Conservation (phyloP, 1,284 basidiomycete species). For the Boletus subluridellus region DNA sequence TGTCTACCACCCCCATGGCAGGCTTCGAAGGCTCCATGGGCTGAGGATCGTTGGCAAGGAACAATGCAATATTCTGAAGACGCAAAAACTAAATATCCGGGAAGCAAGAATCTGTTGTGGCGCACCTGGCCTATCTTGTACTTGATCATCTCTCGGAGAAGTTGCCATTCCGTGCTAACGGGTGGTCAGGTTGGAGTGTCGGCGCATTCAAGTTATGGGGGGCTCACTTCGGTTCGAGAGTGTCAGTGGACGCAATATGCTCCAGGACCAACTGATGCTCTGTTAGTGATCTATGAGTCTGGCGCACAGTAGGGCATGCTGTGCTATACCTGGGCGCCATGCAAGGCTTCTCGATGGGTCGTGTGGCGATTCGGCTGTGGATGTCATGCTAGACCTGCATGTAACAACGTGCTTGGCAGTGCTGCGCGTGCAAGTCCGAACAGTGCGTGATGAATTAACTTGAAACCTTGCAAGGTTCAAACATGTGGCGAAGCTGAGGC, state of each 20-base stretch:
- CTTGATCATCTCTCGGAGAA: conserved; percentile 70
- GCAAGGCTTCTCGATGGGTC: conserved; percentile 33
- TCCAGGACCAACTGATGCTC: conserved; percentile 64
- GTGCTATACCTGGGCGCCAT: conserved; percentile 46
- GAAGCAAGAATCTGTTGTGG: conserved; percentile 2
- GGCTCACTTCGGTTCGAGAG: conserved; percentile 58
- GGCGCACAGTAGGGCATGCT: neutral
- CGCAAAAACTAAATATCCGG: neutral
- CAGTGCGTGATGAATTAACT: neutral
- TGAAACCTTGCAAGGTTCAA: neutral
- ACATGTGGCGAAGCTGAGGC: too few species aligned
- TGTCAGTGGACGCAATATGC: conserved; percentile 66
- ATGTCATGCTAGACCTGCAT: conserved; percentile 16
- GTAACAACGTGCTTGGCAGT: neutral
- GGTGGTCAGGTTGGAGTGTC: conserved; percentile 11
- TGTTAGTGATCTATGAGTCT: conserved; percentile 30
- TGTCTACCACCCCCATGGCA: conserved; percentile 22
- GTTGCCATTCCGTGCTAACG: conserved; percentile 69
- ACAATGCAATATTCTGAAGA: conserved; percentile 56
- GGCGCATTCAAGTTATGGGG: neutral
- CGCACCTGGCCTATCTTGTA: conserved; percentile 62
- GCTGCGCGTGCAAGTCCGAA: neutral
- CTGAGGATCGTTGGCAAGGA: conserved; percentile 45
- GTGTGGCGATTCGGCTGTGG: conserved; percentile 15
- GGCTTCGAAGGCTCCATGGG: conserved; percentile 16